A percentile compares a stretch with the other conserved stretches of the same genome.
Evolutionary conservation across 805 yeast species (phyloP).

Genomic region (Blastobotrys americana): DNA sequence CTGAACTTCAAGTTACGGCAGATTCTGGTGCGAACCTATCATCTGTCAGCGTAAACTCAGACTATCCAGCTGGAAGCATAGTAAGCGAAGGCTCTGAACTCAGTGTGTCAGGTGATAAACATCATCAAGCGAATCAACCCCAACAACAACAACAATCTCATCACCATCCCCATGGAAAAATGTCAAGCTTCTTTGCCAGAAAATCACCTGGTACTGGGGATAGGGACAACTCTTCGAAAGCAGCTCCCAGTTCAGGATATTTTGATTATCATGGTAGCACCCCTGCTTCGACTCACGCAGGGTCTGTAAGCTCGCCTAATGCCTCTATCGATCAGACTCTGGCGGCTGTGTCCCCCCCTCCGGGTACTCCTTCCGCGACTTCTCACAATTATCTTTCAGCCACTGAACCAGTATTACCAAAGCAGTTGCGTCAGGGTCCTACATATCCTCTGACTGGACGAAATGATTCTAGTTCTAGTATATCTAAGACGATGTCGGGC

Average conservation of each 20-base stretch:
- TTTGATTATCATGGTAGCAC: neutral
- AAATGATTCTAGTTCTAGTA: constrained; percentile 18
- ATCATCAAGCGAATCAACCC: too few species aligned
- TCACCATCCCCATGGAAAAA: neutral
- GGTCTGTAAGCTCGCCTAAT: constrained; percentile 3
- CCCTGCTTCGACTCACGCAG: neutral
- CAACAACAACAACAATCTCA: too few species aligned
- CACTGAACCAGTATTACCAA: too few species aligned
- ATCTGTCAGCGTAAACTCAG: neutral
- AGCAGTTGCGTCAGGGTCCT: too few species aligned
- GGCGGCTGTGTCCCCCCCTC: constrained; percentile 13
- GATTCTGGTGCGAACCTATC: neutral
- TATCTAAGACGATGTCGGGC: constrained; percentile 13
- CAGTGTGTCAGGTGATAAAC: too few species aligned
- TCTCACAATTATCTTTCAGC: too few species aligned
- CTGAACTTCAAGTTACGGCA: too few species aligned
- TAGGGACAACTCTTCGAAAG: neutral
- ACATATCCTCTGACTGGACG: constrained; percentile 7
- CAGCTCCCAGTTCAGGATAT: neutral
- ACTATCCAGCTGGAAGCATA: too few species aligned
- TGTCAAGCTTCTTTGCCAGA: neutral
- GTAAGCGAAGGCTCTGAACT: too few species aligned
- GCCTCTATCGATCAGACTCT: constrained; percentile 20
- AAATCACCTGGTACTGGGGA: neutral
- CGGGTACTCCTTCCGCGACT: constrained; percentile 7